phyloP scores from a whole-genome alignment of 352 stramenopile species.

The Globisporangium camurandrum region DNA sequence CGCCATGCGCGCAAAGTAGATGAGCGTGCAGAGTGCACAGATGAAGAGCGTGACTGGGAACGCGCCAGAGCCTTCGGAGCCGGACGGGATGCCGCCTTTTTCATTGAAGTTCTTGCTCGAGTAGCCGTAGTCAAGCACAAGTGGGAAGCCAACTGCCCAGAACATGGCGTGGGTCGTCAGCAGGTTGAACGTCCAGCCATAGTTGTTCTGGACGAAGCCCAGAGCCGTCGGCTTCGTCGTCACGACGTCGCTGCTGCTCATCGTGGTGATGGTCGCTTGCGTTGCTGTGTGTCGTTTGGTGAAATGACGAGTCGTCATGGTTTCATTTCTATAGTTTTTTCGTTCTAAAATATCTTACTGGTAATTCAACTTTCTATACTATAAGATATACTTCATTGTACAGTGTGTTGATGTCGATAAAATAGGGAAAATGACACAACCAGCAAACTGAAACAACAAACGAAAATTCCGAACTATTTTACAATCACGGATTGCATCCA shows the following conservation, averaged over 20 bases:
- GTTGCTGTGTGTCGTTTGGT: neutral
- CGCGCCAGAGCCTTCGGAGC: conserved; percentile 60
- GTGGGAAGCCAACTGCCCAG: conserved; percentile 74
- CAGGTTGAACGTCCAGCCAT: conserved; percentile 84
- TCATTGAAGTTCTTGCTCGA: conserved; percentile 66
- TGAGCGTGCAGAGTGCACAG: conserved; percentile 59
- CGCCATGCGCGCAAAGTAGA: conserved; percentile 47
- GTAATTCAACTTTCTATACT: no score
- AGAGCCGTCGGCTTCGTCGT: conserved; percentile 28
- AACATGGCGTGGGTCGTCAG: conserved; percentile 74
- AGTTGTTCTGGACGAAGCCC: conserved; percentile 66
- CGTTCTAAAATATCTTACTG: no score
- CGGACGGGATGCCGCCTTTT: conserved; percentile 69
- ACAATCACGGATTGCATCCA: no score
- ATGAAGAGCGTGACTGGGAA: conserved; percentile 82
- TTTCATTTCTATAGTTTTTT: no score
- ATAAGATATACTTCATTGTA: no score
- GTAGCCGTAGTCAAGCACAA: conserved; percentile 75
- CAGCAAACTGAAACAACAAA: no score
- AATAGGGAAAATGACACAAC: no score
- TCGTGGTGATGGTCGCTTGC: neutral
- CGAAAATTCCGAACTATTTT: no score
- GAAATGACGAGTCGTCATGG: no score
- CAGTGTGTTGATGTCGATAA: no score
- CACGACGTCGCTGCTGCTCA: neutral